Base-by-base conservation (phyloP, 179 eudicot species). In the Silene coronaria region DNA sequence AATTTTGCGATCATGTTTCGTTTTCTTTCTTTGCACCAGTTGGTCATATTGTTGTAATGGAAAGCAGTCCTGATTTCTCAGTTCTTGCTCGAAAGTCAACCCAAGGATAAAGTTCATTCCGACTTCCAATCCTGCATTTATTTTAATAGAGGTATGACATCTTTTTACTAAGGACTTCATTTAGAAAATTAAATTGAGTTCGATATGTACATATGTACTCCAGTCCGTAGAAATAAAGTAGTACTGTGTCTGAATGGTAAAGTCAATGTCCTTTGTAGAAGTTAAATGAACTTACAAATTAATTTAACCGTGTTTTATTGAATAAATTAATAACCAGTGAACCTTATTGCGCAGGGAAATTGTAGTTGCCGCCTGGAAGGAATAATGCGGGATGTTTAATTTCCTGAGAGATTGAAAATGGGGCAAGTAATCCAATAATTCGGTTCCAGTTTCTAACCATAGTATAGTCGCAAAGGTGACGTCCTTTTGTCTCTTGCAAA, bases 1-100 rank as follows among this genome's bases (percentile, higher is more conserved):
- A 11, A 70, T 36, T 45, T 71, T 70, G 46, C 28, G 46, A 64
- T 9, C 46, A 11, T 70, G 19, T 11, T 69, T 53, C 46, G 36
- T 8, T 75, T 51, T 51, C 5, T 34, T n/a, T n/a, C n/a, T n/a
- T n/a, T 63, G 48, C 21, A 23, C 64, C 32, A 71, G 80, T 23
- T 42, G 75, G 36, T 64, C 58, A 45, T 55, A 46, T 23, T 70
- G 26, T 16, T 21, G 32, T 10, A 38, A 23, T 28, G 64, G 19
- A 45, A 30, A 28, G 48, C 38, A 27, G 71, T 24, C 72, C 4
- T 38, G 21, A 27, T 36, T 65, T 38, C 27, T 65, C 58, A 4
- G 42, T 34, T 60, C 22, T 61, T 75, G 36, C 55, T 65, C n/a
- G 60, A 53, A 42, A 13, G 46, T 51, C 60, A 7, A 30, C 55